These are phyloP conservation scores for Isatis tinctoria DNA, from an alignment of 345 rosid genomes.

Conservation along the genomic window DNA sequence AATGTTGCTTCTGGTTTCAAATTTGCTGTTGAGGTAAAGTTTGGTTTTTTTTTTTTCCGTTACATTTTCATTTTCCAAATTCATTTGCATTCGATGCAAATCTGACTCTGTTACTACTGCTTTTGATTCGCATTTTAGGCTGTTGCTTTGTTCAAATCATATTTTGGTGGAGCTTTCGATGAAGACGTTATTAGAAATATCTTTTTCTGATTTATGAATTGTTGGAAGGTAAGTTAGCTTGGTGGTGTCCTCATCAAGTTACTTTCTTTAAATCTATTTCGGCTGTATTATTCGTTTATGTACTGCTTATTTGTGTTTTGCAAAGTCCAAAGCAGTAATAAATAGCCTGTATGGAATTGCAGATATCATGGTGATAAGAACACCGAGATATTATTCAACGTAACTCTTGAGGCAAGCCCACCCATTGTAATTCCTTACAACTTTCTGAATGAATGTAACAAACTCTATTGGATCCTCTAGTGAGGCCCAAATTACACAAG, in stretches of 20 bases:
- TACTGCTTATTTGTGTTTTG: not conserved
- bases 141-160: slow-evolving; percentile 91
- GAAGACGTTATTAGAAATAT: slow-evolving; percentile 96
- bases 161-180: slow-evolving; percentile 98
- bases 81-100: too few relatives aligned
- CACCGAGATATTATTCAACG: too few relatives aligned
- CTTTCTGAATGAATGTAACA: too few relatives aligned
- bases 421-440: too few relatives aligned
- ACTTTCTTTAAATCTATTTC: not conserved
- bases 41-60: not conserved
- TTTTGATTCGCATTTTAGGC: too few relatives aligned
- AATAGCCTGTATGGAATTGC: slow-evolving; percentile 27
- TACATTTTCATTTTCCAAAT: not conserved
- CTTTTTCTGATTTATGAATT: slow-evolving; percentile 93
- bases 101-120: not conserved
- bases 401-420: too few relatives aligned
- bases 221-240: slow-evolving; percentile 79
- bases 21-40: slow-evolving; percentile 86
- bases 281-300: not conserved
- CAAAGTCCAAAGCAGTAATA: not conserved
- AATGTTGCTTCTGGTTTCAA: slow-evolving; percentile 99
- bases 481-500: too few relatives aligned
- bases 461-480: too few relatives aligned
- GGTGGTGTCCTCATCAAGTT: not conserved
- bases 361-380: slow-evolving; percentile 99